These are phyloP conservation scores for Sarocladium oryzae DNA, from an alignment of 2,329 filamentous ascomycete genomes.

Conservation along the genomic window DNA sequence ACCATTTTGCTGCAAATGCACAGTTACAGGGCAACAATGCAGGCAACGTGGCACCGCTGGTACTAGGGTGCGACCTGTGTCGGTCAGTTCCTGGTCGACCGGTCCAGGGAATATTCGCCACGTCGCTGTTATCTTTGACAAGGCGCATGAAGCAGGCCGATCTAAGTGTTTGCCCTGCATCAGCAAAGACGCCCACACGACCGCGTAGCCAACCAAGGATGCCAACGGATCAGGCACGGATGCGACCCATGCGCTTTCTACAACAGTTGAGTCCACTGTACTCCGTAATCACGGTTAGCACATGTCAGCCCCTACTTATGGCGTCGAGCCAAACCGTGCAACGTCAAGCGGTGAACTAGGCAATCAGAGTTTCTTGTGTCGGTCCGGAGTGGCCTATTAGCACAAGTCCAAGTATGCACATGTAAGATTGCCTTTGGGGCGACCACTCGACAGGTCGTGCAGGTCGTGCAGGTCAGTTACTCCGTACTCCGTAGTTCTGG, in stretches of 20 bases:
- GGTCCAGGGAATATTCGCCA: background rate
- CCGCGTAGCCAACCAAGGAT: background rate
- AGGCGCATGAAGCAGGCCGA: background rate
- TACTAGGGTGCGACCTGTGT: background rate
- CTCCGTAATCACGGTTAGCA: background rate
- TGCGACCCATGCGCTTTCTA: background rate
- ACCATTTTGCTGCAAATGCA: background rate
- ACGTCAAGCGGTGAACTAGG: background rate
- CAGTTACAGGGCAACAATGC: background rate
- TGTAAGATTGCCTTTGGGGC: background rate
- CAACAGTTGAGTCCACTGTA: no score
- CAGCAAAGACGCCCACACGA: no score
- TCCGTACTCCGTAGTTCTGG: no score
- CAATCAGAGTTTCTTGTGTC: background rate
- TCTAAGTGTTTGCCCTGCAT: background rate
- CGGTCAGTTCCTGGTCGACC: background rate
- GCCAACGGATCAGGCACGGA: background rate
- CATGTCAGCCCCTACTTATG: no score
- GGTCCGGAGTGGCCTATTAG: background rate
- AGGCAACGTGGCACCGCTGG: constrained; percentile 3
- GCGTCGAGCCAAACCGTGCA: background rate
- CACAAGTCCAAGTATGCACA: background rate
- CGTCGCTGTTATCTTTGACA: background rate
- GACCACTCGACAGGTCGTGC: no score
- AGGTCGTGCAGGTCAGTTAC: no score